Conservation (phyloP, 352 stramenopile genomes). For the Detonula confervacea region DNA sequence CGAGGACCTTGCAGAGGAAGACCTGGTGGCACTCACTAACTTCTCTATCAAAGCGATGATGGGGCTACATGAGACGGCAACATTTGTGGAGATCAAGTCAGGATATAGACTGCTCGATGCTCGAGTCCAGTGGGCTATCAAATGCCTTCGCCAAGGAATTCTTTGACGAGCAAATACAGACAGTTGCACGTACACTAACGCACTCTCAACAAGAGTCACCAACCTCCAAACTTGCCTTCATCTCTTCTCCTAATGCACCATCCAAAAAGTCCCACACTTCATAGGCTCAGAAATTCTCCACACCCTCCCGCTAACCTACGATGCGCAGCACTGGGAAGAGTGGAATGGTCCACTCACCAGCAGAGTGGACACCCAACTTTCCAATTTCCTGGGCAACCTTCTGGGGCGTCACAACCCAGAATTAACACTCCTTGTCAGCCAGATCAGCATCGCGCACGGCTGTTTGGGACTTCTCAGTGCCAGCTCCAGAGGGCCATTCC, state of each 20-base stretch:
- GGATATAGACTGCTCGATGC: no score
- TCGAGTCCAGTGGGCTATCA: no score
- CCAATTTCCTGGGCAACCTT: background rate
- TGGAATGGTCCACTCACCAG: background rate
- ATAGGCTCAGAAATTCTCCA: background rate
- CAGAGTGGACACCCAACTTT: background rate
- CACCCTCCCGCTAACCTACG: background rate
- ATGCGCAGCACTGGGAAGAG: background rate
- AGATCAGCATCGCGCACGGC: background rate
- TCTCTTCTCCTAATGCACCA: background rate
- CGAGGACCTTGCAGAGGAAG: no score
- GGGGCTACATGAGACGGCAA: no score
- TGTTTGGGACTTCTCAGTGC: background rate
- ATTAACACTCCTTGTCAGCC: background rate
- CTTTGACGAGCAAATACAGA: no score
- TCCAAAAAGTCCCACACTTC: slow-evolving; percentile 2
- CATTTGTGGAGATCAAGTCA: no score
- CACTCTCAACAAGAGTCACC: no score
- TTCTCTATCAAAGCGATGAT: no score
- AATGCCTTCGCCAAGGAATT: no score
- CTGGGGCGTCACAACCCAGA: background rate
- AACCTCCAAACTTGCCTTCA: background rate
- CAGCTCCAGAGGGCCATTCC: background rate
- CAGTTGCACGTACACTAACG: no score
- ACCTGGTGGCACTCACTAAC: no score